phyloP scores from a whole-genome alignment of 2,329 filamentous ascomycete genomes.

The Parastagonospora nodorum region DNA sequence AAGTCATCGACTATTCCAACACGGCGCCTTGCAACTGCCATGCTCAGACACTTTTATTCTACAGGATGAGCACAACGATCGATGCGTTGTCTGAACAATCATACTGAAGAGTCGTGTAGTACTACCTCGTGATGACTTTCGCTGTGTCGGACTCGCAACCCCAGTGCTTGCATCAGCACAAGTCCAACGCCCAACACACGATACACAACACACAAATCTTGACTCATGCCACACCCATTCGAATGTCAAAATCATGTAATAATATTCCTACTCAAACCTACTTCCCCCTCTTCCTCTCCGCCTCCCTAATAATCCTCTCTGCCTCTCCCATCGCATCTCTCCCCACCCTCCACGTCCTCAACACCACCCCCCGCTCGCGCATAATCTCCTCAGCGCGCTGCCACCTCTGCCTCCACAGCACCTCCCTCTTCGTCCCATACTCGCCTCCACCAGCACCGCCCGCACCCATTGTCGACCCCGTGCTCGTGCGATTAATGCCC shows the following conservation, averaged over 20 bases:
- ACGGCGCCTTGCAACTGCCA: too few relatives aligned
- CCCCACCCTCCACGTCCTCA: slow-evolving; percentile 76
- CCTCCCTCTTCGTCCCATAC: slow-evolving; percentile 68
- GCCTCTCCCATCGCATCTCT: slow-evolving; percentile 72
- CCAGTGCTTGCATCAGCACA: too few relatives aligned
- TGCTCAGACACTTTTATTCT: too few relatives aligned
- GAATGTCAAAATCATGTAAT: not conserved
- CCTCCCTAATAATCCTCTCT: slow-evolving; percentile 65
- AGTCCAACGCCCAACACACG: too few relatives aligned
- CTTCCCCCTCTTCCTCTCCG: slow-evolving; percentile 45
- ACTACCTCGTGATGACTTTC: too few relatives aligned
- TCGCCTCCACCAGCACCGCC: slow-evolving; percentile 27
- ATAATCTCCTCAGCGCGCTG: slow-evolving; percentile 67
- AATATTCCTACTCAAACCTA: not conserved
- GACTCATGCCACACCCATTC: too few relatives aligned
- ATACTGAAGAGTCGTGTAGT: too few relatives aligned
- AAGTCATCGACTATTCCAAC: too few relatives aligned
- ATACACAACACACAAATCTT: too few relatives aligned
- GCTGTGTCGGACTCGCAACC: too few relatives aligned
- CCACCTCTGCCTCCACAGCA: slow-evolving; percentile 73
- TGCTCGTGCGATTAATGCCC: slow-evolving; percentile 30
- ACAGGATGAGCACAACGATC: too few relatives aligned
- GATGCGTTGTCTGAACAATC: too few relatives aligned
- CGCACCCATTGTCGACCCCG: slow-evolving; percentile 26
- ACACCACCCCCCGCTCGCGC: slow-evolving; percentile 66